Base-by-base conservation (phyloP, 1,284 basidiomycete species). In the Pterulicium gracile region DNA sequence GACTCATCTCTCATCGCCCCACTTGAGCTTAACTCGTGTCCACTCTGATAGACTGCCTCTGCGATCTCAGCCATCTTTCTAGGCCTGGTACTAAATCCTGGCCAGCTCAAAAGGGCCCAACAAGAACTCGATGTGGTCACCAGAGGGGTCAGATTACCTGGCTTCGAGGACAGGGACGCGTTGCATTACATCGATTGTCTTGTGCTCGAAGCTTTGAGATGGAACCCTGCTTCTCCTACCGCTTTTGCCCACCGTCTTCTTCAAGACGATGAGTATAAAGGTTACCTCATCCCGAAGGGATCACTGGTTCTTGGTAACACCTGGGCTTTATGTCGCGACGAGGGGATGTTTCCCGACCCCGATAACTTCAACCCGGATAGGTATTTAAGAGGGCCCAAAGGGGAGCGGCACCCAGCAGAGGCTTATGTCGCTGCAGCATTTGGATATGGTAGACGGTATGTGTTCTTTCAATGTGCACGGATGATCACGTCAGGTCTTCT, bases 231-330 rank as follows among this genome's bases (percentile, higher is more conserved):
- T 3, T 39, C 19, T 4, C 51, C 56, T 5, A 22, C 51, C 14
- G 50, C 50, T 49, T 43, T 59, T 10, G 59, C 60, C 14, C 61
- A 60, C 45, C 49, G 53, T 3, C 45, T 50, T 1, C 44, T 55
- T 23, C 49, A 58, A 35, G 57, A 59, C 32, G 58, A 59, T 42
- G 46, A 54, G 13, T 62, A 61, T 44, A 54, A 55, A 32, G 58
- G 55, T 2, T 59, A 59, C 55, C 55, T 57, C 36, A 62, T 63
- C n/a, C 60, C 59, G 0, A 53, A 55, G 46, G 57, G 56, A n/a
- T n/a, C n/a, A n/a, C n/a, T n/a, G n/a, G n/a, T n/a, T n/a, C n/a
- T n/a, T n/a, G n/a, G n/a, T n/a, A n/a, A 17, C 36, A 17, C 5
- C 36, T 15, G 36, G 52, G 50, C 46, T 7, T 47, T 55, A 32